These are phyloP conservation scores for Aurantiochytrium sp. DNA, from an alignment of 108 stramenopile species.

Conservation along the genomic window DNA sequence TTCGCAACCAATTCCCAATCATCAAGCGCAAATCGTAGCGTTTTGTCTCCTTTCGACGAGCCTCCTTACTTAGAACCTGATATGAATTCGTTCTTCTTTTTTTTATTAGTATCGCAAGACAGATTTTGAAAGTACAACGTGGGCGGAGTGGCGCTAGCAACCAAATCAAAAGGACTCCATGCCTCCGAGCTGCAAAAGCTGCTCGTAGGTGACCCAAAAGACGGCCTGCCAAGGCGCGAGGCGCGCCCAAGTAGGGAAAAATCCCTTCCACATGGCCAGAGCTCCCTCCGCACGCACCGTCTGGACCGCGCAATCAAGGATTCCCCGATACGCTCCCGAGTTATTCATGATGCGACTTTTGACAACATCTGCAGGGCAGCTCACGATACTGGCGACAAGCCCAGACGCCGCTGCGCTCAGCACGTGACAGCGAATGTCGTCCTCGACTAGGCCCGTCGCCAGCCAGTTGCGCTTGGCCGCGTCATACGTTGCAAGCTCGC, in stretches of 20 bases:
- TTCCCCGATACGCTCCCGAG: not conserved
- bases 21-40: no score
- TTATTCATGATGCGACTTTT: not conserved
- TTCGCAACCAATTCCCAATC: not conserved
- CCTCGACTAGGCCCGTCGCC: not conserved
- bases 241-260: not conserved
- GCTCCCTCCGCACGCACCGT: not conserved
- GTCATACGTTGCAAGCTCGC: not conserved
- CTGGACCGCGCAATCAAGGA: not conserved
- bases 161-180: not conserved
- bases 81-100: not conserved
- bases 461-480: not conserved
- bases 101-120: not conserved
- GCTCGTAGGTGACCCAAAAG: not conserved
- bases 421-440: not conserved
- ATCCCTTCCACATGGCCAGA: conserved; percentile 6
- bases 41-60: no score
- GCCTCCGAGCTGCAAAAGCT: not conserved
- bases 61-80: not conserved
- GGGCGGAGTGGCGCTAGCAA: no score
- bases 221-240: not conserved
- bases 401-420: not conserved
- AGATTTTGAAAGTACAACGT: no score
- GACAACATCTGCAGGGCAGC: not conserved
- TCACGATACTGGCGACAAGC: not conserved